Base-by-base conservation (phyloP, 1,284 basidiomycete species). In the Pascua guehoae region DNA sequence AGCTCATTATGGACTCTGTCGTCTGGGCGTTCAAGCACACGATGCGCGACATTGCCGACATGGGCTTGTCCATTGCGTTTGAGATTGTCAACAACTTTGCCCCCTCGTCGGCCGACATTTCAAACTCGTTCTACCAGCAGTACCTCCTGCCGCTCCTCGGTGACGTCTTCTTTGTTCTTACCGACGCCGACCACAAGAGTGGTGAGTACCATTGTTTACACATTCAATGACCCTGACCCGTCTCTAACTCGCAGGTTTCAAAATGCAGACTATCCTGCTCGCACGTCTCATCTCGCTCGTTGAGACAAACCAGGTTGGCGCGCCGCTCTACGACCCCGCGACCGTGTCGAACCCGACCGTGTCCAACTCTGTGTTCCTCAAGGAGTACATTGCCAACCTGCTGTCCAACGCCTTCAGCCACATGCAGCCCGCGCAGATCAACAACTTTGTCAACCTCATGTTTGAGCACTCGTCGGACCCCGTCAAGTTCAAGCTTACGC, bases 1-100 rank as follows among this genome's bases (percentile, higher is more conserved):
- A 97, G 80, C 80, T 98, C 60, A 89, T 96, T 76, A 97, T 98
- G 86, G 96, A 98, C 77, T 94, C 92, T 65, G 89, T 98, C 64
- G 89, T 97, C 53, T 99, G 96, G 96, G 95, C 93, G 12, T 96
- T 98, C 82, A 99, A 98, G 79, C 96, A 99, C 80, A 97, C 93
- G 15, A 96, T 97, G 91, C 86, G 96, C 54, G 96, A 98, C 78
- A 98, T 99, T 67, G 91, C 94, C 32, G 96, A 99, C 75, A 91
- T 87, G 40, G 95, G 95, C 53, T 76, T 97, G 62, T 91, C 88
- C 74, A 92, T 98, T 74, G 92, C 89, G 64, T 80, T 94, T 67
- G 95, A 98, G 79, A 86, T 98, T 49, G 84, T 98, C 72, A 92
- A 96, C 81, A 98, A 98, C 80, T 95, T 99, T 71, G 87, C 92